phyloP scores from a whole-genome alignment of 495 filamentous ascomycete species.

The Aspergillus olivimuriae region DNA sequence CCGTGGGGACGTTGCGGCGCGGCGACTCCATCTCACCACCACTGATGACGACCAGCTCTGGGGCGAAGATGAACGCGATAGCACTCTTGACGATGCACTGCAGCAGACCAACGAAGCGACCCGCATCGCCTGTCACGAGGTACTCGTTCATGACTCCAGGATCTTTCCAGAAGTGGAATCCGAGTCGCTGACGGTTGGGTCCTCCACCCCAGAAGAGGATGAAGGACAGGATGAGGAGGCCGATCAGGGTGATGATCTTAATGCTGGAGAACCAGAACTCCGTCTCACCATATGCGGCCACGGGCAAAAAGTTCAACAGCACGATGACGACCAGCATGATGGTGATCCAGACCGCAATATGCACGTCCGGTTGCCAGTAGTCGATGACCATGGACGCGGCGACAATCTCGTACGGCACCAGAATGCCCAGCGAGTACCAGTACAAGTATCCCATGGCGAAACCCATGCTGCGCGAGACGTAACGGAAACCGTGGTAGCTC shows the following conservation, averaged over 20 bases:
- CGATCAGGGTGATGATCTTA: constrained; percentile 72
- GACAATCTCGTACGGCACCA: constrained; percentile 61
- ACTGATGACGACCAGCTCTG: constrained; percentile 50
- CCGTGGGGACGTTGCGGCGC: constrained; percentile 67
- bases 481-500: constrained; percentile 51
- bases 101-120: constrained; percentile 40
- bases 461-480: constrained; percentile 54
- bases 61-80: constrained; percentile 52
- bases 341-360: constrained; percentile 61
- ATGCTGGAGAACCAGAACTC: constrained; percentile 69
- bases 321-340: constrained; percentile 64
- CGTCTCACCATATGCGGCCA: constrained; percentile 63
- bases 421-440: constrained; percentile 60
- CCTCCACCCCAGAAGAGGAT: constrained; percentile 67
- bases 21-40: constrained; percentile 71
- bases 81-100: constrained; percentile 40
- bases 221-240: constrained; percentile 62
- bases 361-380: constrained; percentile 53
- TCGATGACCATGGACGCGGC: constrained; percentile 66
- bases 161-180: constrained; percentile 68
- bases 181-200: constrained; percentile 53
- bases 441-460: constrained; percentile 59
- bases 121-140: constrained; percentile 24
- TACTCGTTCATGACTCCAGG: constrained; percentile 57
- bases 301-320: constrained; percentile 59